Conservation (phyloP, 2,329 filamentous ascomycete species). For the Dactylonectria estremocensis region DNA sequence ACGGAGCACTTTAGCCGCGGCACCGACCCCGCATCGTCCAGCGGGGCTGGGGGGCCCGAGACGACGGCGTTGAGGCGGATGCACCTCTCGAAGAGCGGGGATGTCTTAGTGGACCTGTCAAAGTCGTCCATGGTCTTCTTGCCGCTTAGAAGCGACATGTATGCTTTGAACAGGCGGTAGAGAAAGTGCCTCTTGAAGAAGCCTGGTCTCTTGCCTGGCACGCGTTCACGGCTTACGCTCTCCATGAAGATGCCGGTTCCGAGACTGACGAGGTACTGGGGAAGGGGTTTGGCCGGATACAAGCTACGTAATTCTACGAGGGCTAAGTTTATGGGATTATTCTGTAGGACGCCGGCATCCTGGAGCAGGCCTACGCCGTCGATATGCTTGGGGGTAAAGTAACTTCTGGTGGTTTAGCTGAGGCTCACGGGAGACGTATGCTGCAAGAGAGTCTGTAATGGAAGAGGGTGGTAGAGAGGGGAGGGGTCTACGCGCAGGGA, state of each 20-base stretch:
- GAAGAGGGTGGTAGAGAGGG: background rate
- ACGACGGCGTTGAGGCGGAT: background rate
- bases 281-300: background rate
- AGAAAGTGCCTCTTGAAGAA: background rate
- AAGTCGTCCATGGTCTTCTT: slow-evolving; percentile 2
- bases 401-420: background rate
- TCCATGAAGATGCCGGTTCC: background rate
- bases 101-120: background rate
- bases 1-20: background rate
- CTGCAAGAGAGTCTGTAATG: too few relatives aligned
- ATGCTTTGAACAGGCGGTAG: background rate
- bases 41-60: background rate
- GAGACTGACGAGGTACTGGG: background rate
- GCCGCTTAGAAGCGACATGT: background rate
- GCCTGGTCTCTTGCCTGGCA: background rate
- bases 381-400: background rate
- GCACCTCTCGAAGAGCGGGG: background rate
- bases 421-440: too few relatives aligned
- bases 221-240: too few relatives aligned
- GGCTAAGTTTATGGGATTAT: background rate
- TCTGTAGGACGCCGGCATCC: background rate
- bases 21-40: too few relatives aligned
- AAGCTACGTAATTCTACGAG: background rate
- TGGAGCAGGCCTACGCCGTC: background rate
- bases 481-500: too few relatives aligned